These are phyloP conservation scores for Serendipita indica DNA, from an alignment of 768 basidiomycete genomes.

Conservation along the genomic window DNA sequence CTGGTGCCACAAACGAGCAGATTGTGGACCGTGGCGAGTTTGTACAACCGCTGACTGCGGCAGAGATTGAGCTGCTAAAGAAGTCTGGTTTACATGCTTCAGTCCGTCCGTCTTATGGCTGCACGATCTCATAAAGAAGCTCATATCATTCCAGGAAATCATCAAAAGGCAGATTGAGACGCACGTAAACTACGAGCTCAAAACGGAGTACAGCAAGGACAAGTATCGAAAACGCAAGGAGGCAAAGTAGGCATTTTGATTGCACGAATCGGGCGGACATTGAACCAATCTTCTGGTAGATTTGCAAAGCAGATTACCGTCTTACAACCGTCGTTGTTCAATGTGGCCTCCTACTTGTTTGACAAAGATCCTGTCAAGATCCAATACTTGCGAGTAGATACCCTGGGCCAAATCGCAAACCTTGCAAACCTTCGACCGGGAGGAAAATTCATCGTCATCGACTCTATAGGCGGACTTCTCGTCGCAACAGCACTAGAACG, in stretches of 20 bases:
- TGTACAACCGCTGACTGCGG: slow-evolving; percentile 67
- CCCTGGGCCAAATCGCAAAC: slow-evolving; percentile 76
- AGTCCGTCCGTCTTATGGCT: slow-evolving; percentile 28
- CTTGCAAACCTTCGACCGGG: slow-evolving; percentile 73
- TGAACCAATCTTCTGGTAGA: slow-evolving; percentile 27
- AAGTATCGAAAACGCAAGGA: slow-evolving; percentile 96
- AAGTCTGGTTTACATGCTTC: slow-evolving; percentile 67
- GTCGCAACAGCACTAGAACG: slow-evolving; percentile 75
- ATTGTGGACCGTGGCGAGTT: slow-evolving; percentile 69
- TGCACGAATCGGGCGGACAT: slow-evolving; percentile 4
- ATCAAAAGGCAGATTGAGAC: slow-evolving; percentile 87
- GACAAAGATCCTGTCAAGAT: slow-evolving; percentile 57
- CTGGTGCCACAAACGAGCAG: slow-evolving; percentile 89
- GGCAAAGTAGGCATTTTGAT: slow-evolving; percentile 54
- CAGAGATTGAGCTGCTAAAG: slow-evolving; percentile 75
- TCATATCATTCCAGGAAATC: slow-evolving; percentile 52
- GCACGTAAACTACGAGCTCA: slow-evolving; percentile 81
- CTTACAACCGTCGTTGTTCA: slow-evolving; percentile 73
- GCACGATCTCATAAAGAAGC: background rate
- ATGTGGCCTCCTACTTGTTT: slow-evolving; percentile 83
- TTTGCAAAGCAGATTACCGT: slow-evolving; percentile 79
- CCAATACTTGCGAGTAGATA: slow-evolving; percentile 72
- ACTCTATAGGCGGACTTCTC: slow-evolving; percentile 81
- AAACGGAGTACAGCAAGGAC: slow-evolving; percentile 97
- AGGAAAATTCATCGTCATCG: slow-evolving; percentile 76